Evolutionary conservation across 208 protist species (phyloP).

Genomic region (Wallacemonas sp.): DNA sequence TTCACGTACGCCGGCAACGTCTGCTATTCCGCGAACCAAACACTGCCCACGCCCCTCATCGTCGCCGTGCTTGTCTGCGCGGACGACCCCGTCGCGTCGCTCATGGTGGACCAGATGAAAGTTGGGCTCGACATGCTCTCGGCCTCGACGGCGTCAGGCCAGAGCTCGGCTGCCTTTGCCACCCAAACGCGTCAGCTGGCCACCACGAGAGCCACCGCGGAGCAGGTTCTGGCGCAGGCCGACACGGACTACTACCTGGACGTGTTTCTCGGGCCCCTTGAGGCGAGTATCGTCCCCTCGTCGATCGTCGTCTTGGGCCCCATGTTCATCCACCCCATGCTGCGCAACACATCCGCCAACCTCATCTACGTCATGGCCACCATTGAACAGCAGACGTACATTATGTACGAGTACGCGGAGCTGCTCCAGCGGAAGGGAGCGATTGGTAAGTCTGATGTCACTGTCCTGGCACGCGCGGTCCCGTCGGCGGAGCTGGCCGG

Average conservation of each 20-base stretch:
- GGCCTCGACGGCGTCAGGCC: neutral
- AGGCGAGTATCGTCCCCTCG: neutral
- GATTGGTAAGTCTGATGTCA: neutral
- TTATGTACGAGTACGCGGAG: constrained; percentile 20
- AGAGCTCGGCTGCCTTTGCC: neutral
- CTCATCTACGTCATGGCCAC: constrained; percentile 30
- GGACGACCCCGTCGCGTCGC: neutral
- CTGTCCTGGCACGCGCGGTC: neutral
- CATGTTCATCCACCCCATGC: neutral
- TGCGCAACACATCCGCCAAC: constrained; percentile 13
- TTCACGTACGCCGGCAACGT: constrained; percentile 1
- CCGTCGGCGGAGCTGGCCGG: neutral
- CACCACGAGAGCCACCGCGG: neutral
- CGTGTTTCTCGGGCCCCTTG: constrained; percentile 1
- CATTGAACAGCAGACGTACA: constrained; percentile 35
- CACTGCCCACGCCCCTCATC: constrained; percentile 1
- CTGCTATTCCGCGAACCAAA: neutral
- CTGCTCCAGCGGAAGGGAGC: neutral
- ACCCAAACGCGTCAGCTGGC: neutral
- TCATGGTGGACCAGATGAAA: neutral
- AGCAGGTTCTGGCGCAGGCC: neutral
- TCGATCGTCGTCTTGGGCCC: neutral
- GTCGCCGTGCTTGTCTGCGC: neutral
- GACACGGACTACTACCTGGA: neutral
- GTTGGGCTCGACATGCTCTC: neutral